Evolutionary conservation across 495 filamentous ascomycete genomes (phyloP).

Genomic region (Annulohypoxylon moriforme): DNA sequence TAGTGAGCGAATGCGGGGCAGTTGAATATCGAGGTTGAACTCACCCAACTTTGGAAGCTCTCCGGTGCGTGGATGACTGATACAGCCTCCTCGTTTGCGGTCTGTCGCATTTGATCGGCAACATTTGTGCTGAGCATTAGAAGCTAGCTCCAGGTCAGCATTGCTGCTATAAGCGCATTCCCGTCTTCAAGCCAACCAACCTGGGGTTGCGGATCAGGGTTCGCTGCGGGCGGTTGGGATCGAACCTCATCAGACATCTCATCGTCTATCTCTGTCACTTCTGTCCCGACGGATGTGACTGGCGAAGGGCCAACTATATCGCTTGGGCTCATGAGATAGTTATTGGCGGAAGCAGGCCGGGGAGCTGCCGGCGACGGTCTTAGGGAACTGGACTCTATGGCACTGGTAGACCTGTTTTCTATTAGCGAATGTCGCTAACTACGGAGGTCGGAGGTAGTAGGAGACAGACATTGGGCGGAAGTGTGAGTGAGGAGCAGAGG

Average conservation of each 20-base stretch:
- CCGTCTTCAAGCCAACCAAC: constrained; percentile 50
- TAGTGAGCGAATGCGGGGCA: not conserved
- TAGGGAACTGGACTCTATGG: constrained; percentile 53
- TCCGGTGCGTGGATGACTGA: constrained; percentile 91
- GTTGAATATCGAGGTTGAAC: constrained; percentile 39
- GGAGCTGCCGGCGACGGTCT: constrained; percentile 51
- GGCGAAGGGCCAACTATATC: constrained; percentile 78
- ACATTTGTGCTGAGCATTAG: constrained; percentile 73
- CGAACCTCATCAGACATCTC: constrained; percentile 64
- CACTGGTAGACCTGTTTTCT: constrained; percentile 53
- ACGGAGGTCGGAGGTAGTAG: not conserved
- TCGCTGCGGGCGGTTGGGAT: constrained; percentile 40
- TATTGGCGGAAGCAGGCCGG: constrained; percentile 44
- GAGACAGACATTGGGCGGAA: constrained; percentile 63
- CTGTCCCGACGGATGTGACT: constrained; percentile 79
- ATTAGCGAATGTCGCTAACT: constrained; percentile 8
- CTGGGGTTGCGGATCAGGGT: constrained; percentile 44
- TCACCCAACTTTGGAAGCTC: constrained; percentile 81
- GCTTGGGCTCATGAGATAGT: constrained; percentile 60
- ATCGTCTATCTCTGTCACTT: constrained; percentile 78
- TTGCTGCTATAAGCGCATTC: constrained; percentile 40
- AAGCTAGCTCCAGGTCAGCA: constrained; percentile 51
- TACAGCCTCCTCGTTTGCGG: constrained; percentile 75
- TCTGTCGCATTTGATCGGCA: constrained; percentile 62
- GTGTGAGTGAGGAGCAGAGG: constrained; percentile 55